Percentiles rank a stretch among this genome's conserved stretches.
Conservation (phyloP, 352 stramenopile genomes). For the Lagenidium giganteum region DNA sequence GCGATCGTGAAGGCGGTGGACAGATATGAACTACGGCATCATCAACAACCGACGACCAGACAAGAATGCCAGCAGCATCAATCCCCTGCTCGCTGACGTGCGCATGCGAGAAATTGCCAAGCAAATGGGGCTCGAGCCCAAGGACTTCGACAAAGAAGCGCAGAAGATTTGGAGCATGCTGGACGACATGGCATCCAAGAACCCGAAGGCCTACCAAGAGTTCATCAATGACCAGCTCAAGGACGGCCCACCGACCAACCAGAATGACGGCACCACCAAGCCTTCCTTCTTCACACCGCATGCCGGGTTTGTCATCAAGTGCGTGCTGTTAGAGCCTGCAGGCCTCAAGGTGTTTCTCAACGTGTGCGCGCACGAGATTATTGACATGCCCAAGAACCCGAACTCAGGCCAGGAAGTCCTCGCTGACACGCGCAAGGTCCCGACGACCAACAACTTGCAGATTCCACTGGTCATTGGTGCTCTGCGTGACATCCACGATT, state of each 20-base stretch:
- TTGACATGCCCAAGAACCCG: conserved; percentile 73
- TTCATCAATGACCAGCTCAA: conserved; percentile 84
- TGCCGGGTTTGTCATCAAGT: conserved; percentile 79
- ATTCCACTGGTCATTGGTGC: conserved; percentile 70
- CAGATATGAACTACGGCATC: conserved; percentile 80
- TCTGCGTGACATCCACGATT: conserved; percentile 43
- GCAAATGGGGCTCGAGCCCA: conserved; percentile 72
- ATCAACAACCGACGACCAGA: conserved; percentile 66
- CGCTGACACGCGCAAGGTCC: conserved; percentile 47
- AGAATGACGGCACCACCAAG: not conserved
- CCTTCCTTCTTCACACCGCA: conserved; percentile 56
- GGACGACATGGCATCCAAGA: conserved; percentile 60
- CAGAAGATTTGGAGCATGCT: conserved; percentile 70
- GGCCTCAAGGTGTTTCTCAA: conserved; percentile 80
- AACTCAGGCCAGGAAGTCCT: conserved; percentile 60
- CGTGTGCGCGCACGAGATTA: conserved; percentile 59
- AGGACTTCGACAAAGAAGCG: conserved; percentile 62
- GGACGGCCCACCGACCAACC: conserved; percentile 35
- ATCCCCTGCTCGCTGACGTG: conserved; percentile 41
- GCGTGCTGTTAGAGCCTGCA: conserved; percentile 40
- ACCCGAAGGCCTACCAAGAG: conserved; percentile 63
- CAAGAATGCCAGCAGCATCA: conserved; percentile 15
- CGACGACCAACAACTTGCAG: conserved; percentile 68
- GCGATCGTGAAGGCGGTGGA: no score
- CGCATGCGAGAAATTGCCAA: conserved; percentile 76